Evolutionary conservation across 129 eudicot genomes (phyloP), one percentile per base, ranked within the genome.

Genomic region (Chrysanthemum seticuspe): DNA sequence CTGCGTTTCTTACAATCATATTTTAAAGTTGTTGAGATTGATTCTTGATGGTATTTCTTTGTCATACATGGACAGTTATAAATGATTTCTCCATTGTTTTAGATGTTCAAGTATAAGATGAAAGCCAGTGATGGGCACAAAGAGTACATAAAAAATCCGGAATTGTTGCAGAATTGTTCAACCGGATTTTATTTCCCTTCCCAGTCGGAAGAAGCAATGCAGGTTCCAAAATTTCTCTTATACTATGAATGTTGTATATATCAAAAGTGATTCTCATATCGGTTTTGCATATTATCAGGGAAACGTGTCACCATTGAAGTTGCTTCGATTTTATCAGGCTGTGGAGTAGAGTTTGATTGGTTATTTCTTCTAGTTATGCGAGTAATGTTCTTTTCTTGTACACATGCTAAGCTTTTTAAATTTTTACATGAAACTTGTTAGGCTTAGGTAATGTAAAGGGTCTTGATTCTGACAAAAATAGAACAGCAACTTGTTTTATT

Each of bases 91-190:
- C 14, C 62, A 12, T 59, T 56, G n/a, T 77, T 71, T 72, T 82
- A 95, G 99, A 83, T 95, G 83, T 95, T 81, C 75, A 83, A 68
- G 66, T 88, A 80, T 68, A 95, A 91, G 78, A 95, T 90, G 63
- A 88, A 88, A 84, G 71, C 87, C 18, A 82, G 87, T 80, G 94
- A 85, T 84, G 99, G 89, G 12, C 96, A 80, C 55, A 88, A 81
- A 83, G 89, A 86, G 51, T 95, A 96, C 93, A 85, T 95, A 78
- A 86, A 80, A 67, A 75, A 77, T 75, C 97, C 97, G 0, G 99
- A 95, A 83, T 58, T 58, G 78, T 66, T 90, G 87, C 83, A 68
- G 52, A 88, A 90, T 51, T 88, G 97, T 85, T 90, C 97, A 57
- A 81, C 81, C 2, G 99, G 99, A 25, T 85, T 95, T 52, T 71